These are phyloP conservation scores for Chytriomyces confervae DNA, from an alignment of 192 early-diverging fungal species.

Conservation along the genomic window DNA sequence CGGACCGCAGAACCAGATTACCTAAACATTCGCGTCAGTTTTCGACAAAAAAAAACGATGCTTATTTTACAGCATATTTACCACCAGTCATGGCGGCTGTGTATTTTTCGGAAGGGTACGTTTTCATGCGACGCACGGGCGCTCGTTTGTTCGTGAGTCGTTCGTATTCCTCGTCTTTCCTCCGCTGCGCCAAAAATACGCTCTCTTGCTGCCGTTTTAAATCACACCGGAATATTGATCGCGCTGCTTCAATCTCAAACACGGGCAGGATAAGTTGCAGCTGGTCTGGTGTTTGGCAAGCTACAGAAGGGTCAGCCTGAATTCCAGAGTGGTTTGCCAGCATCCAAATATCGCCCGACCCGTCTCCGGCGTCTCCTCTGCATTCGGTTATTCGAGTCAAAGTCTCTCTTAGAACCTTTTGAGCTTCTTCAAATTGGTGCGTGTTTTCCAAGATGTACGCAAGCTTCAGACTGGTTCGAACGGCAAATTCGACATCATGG, in stretches of 20 bases:
- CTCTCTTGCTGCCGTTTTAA: slow-evolving; percentile 34
- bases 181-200: background rate
- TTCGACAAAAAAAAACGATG: background rate
- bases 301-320: slow-evolving; percentile 1
- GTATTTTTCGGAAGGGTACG: slow-evolving; percentile 23
- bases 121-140: background rate
- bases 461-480: slow-evolving; percentile 38
- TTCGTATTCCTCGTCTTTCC: slow-evolving; percentile 37
- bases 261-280: background rate
- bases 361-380: slow-evolving; percentile 37
- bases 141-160: slow-evolving; percentile 45
- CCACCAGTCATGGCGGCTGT: slow-evolving; percentile 33
- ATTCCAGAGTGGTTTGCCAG: slow-evolving; percentile 38
- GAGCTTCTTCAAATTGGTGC: slow-evolving; percentile 33
- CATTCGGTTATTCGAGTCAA: slow-evolving; percentile 23
- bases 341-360: background rate
- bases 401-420: slow-evolving; percentile 39
- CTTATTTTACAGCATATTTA: background rate
- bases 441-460: slow-evolving; percentile 43
- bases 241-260: slow-evolving; percentile 27
- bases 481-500: slow-evolving; percentile 38
- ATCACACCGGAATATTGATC: slow-evolving; percentile 40
- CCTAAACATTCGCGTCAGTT: slow-evolving; percentile 6
- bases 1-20: slow-evolving; percentile 34
- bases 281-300: background rate